These are phyloP conservation scores for Turnera subulata DNA, from an alignment of 345 rosid species.

Conservation along the genomic window DNA sequence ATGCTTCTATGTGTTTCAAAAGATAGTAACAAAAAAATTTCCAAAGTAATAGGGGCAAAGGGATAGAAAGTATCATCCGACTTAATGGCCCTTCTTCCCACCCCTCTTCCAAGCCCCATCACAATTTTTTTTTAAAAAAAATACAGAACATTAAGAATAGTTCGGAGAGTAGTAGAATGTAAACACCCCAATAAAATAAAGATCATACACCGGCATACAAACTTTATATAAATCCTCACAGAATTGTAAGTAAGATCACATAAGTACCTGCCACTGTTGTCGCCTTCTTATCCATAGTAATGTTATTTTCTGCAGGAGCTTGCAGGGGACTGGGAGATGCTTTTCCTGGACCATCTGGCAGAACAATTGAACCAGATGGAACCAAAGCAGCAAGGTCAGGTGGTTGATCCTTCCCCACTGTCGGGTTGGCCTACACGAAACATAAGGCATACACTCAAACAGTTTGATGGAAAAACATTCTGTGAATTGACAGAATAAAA, in stretches of 20 bases:
- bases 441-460: conserved; percentile 3
- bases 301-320: conserved; percentile 26
- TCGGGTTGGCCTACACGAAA: conserved; percentile 60
- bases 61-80: too few species aligned
- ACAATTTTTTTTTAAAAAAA: too few species aligned
- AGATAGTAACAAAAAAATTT: too few species aligned
- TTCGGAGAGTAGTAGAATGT: not conserved
- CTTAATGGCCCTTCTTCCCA: too few species aligned
- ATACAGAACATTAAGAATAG: too few species aligned
- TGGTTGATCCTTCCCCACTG: conserved; percentile 89
- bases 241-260: not conserved
- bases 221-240: too few species aligned
- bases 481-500: conserved; percentile 14
- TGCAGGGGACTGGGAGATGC: conserved; percentile 21
- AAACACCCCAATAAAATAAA: not conserved
- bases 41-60: too few species aligned
- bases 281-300: conserved; percentile 31
- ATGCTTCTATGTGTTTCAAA: too few species aligned
- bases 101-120: too few species aligned
- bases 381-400: conserved; percentile 82
- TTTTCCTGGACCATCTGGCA: conserved; percentile 47
- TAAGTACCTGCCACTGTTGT: conserved; percentile 44
- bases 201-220: too few species aligned
- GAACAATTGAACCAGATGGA: conserved; percentile 50
- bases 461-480: conserved; percentile 1